Evolutionary conservation across 257 asterid species (phyloP), one percentile per base, ranked within the genome.

Genomic region (Craterostigma plantagineum): DNA sequence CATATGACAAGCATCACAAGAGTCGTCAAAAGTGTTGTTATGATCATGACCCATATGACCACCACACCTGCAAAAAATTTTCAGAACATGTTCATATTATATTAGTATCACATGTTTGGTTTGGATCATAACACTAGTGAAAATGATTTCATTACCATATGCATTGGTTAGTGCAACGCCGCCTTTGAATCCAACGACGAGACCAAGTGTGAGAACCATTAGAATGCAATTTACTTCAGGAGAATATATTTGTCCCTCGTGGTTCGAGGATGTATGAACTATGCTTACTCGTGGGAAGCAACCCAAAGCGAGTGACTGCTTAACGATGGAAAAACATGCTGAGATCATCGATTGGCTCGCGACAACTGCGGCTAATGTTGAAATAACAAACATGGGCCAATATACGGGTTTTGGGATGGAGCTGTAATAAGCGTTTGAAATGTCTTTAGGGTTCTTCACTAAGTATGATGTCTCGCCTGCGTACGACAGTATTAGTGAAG

Each of bases 301-400:
- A 11, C 76, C 82, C 4, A 81, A 70, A 6, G 72, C 60, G 6
- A 71, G 66, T 0, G 91, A 71, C 18, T 81, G 93, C 49, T 76
- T 81, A 3, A 81, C 62, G 10, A 77, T 72, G 4, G 93, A 81
- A 49, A 80, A 63, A 70, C 72, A 34, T 3, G 76, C 91, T 3
- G 91, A 76, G 37, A 77, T 73, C 91, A 81, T 77, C 0, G 91
- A 73, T 33, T 80, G 93, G 65, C 93, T 80, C 0, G 86, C 60
- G 1, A 80, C 79, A n/a, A 67, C 47, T 9, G 77, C 63, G 34
- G 67, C 63, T 41, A 63, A 61, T 10, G 79, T 72, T 1, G 94
- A 75, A 14, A 81, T 51, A 9, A 72, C 67, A 23, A 81, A 81
- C 87, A 77, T 72, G 0, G 92, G 94, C 87, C n/a, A n/a, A n/a